Percentiles rank a stretch among this genome's conserved stretches.
These are phyloP conservation scores for Candida sonorensis DNA, from an alignment of 805 yeast species.

Conservation along the genomic window DNA sequence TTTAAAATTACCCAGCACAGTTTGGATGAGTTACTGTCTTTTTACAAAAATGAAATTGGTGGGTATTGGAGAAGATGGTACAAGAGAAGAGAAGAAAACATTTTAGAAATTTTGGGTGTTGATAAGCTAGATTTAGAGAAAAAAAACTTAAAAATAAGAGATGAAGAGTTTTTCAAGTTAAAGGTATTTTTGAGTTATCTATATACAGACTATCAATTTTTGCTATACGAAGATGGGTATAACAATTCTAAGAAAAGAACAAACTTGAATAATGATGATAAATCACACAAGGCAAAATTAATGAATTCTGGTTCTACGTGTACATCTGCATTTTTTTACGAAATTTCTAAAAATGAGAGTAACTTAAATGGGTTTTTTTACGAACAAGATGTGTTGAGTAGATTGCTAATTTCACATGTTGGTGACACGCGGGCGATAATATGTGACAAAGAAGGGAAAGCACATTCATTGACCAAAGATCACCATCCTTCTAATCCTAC, in stretches of 20 bases:
- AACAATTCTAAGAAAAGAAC: conserved; percentile 6
- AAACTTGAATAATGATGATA: too few species aligned
- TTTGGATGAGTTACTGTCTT: conserved; percentile 37
- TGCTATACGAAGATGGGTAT: conserved; percentile 26
- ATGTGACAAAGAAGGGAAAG: conserved; percentile 76
- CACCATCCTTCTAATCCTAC: conserved; percentile 85
- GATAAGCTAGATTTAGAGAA: conserved; percentile 1
- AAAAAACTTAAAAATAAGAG: conserved; percentile 7
- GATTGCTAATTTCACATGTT: conserved; percentile 75
- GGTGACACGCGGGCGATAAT: conserved; percentile 88
- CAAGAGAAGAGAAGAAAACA: conserved; percentile 29
- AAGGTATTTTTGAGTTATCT: conserved; percentile 61
- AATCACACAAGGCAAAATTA: conserved; percentile 5
- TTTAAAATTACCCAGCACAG: conserved; percentile 29
- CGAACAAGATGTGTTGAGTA: conserved; percentile 57
- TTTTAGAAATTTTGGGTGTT: conserved; percentile 14
- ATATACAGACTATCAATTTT: conserved; percentile 56
- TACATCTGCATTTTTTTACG: conserved; percentile 26
- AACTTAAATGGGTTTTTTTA: conserved; percentile 42
- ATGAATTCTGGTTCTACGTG: conserved; percentile 31
- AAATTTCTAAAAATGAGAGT: conserved; percentile 22
- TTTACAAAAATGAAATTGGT: conserved; percentile 57
- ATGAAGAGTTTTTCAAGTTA: conserved; percentile 50
- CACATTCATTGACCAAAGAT: conserved; percentile 67
- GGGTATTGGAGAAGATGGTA: conserved; percentile 84